These are phyloP conservation scores for Steccherinum ochraceum DNA, from an alignment of 768 basidiomycete species.

Conservation along the genomic window DNA sequence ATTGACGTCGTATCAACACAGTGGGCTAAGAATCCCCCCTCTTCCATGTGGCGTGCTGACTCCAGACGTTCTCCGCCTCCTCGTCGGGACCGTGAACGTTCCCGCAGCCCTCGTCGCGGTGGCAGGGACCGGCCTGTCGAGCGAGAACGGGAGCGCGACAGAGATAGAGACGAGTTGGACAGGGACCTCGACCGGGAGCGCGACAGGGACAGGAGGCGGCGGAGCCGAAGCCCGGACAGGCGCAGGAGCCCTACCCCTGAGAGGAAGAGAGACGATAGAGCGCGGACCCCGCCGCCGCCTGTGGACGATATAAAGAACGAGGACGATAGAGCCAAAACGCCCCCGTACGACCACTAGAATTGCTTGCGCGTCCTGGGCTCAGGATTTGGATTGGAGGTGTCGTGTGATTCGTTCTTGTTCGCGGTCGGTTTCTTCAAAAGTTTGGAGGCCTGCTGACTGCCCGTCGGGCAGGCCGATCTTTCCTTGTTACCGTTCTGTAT, in stretches of 20 bases:
- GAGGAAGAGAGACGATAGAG: conserved; percentile 39
- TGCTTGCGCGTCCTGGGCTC: background rate
- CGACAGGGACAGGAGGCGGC: conserved; percentile 39
- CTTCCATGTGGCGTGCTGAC: conserved; percentile 75
- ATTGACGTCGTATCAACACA: conserved; percentile 18
- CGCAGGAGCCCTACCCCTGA: conserved; percentile 40
- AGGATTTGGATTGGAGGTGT: background rate
- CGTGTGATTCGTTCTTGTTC: background rate
- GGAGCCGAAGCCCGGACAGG: conserved; percentile 44
- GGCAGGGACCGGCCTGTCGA: conserved; percentile 25
- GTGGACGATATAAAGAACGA: conserved; percentile 35
- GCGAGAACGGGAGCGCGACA: conserved; percentile 32
- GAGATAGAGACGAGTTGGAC: conserved; percentile 29
- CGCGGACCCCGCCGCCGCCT: conserved; percentile 47
- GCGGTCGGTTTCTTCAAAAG: background rate
- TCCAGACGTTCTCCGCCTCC: conserved; percentile 46
- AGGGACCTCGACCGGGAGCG: conserved; percentile 23
- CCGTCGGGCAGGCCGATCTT: background rate
- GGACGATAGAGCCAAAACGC: conserved; percentile 50
- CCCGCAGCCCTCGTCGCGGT: conserved; percentile 19
- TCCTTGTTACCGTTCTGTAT: background rate
- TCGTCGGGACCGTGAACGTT: conserved; percentile 26
- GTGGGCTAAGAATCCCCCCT: conserved; percentile 84
- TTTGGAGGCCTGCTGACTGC: too few relatives aligned
- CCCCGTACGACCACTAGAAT: conserved; percentile 42